Conservation (phyloP, 148 eudicot genomes). For the Heliamphora exappendiculata region DNA sequence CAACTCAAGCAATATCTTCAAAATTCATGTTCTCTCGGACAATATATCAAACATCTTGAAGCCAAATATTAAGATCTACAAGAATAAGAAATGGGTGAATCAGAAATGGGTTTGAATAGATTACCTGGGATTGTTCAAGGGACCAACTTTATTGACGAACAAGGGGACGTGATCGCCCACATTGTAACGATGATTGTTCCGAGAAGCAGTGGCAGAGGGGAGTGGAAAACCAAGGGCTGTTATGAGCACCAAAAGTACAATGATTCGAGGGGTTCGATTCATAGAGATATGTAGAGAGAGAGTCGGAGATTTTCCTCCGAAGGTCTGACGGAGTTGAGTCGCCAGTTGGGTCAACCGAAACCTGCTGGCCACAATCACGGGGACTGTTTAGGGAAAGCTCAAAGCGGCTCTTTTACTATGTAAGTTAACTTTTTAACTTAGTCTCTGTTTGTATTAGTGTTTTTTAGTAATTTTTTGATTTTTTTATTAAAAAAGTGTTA, state of each 20-base stretch:
- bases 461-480: too few species aligned
- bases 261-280: conserved; percentile 3
- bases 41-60: background rate
- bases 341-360: too few species aligned
- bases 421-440: too few species aligned
- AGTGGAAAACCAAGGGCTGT: conserved; percentile 11
- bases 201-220: conserved; percentile 13
- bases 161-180: conserved; percentile 74
- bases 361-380: too few species aligned
- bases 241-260: conserved; percentile 6
- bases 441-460: too few species aligned
- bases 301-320: too few species aligned
- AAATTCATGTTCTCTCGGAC: background rate
- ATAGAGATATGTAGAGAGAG: conserved; percentile 3
- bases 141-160: conserved; percentile 64
- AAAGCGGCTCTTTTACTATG: too few species aligned
- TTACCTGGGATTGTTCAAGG: conserved; percentile 83
- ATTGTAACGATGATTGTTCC: conserved; percentile 45
- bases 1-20: background rate
- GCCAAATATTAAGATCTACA: background rate
- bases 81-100: background rate
- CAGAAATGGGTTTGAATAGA: background rate
- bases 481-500: too few species aligned
- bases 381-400: too few species aligned
- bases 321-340: too few species aligned